Base-by-base conservation (phyloP, 2,329 filamentous ascomycete genomes). In the Dendrostoma leiphaemia region DNA sequence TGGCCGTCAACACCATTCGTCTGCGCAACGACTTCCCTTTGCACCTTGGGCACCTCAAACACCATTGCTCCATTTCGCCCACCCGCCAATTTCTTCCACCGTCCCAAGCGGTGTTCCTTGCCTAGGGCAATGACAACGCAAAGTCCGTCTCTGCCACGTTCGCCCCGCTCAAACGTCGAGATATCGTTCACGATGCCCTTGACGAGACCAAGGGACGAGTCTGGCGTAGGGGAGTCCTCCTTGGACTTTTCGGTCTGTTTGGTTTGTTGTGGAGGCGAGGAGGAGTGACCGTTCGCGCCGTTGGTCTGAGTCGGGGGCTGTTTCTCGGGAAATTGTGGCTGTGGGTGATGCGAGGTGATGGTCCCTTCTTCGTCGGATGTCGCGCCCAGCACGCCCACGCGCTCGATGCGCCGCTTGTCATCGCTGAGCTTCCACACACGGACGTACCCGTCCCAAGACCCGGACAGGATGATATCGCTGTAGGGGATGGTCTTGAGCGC, bases 371-470 rank as follows among this genome's bases (percentile, higher is more conserved):
- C 51, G 19, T 58, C 48, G 12, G 53, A 50, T 0, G 59, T 62
- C 17, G 65, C 70, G 12, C 83, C 87, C 28, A 94, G 74, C 1
- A 84, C 77, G 1, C 91, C 91, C 7, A 91, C 71, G 0, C 83
- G 73, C 64, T 94, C 86, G 41, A 99, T 81, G 60, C 80, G 85
- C 68, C 83, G 84, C 73, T 92, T 94, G 68, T 97, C 93, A 38
- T 90, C 84, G 50, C 85, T 88, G 19, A 99, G 79, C 57, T 81
- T 85, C 94, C 94, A 99, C 5, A 87, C 87, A 47, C 93, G 81
- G 54, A 99, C 80, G 69, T 83, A 85, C 2, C 94, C 94, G 67
- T 96, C 94, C 92, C 93, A 99, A 71, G 91, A 96, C 29, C 93
- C 94, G 61, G 86, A 95, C 48, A 99, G 77, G 53, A 99, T 84